Base-by-base conservation (phyloP, 1,139 yeast genomes). In the Candida dubliniensis region DNA sequence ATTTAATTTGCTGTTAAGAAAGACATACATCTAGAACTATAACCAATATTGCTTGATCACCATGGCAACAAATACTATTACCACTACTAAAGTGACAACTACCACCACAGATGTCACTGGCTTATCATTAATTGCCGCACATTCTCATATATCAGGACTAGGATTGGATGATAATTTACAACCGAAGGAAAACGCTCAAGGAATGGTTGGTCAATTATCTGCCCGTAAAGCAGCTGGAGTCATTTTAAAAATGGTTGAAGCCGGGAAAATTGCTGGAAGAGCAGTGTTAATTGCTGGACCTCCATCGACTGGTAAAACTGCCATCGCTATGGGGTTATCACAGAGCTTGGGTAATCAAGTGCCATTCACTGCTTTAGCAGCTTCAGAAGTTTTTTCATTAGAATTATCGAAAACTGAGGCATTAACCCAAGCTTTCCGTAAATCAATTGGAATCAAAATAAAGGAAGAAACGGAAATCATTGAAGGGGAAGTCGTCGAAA, bases 401-500 rank as follows among this genome's bases (percentile, higher is more conserved):
- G 99, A 93, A 56, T 71, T 93, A 55, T 84, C 95, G 52, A 95
- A 93, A 69, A 95, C 99, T 1, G 99, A 95, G 67, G 91, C 96
- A 0, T 76, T 93, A 57, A 90, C 95, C 9, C 99, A 93, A 70
- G 96, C 96, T 8, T 93, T 93, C 72, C 79, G 99, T 63, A 91
- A 88, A 60, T 84, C 96, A 23, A 93, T 95, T 64, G 99, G 99
- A 39, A 88, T 95, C 51, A 84, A 86, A 60, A 95, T 95, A 64
- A 90, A 88, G 64, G 99, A 95, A 67, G 98, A 93, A 64, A 91
- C 97, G 5, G 99, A 95, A 65, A 79, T 95, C 48, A 91, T 95
- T 55, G 98, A 93, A 67, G 99, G 99, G 61, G 99, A 95, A 68
- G 99, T 95, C 40, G 98, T 95, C 34, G 99, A 93, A 67, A 89